A percentile compares a stretch with the other conserved stretches of the same genome.
Conservation (phyloP, 2,329 filamentous ascomycete genomes). For the Calonectria pauciramosa region DNA sequence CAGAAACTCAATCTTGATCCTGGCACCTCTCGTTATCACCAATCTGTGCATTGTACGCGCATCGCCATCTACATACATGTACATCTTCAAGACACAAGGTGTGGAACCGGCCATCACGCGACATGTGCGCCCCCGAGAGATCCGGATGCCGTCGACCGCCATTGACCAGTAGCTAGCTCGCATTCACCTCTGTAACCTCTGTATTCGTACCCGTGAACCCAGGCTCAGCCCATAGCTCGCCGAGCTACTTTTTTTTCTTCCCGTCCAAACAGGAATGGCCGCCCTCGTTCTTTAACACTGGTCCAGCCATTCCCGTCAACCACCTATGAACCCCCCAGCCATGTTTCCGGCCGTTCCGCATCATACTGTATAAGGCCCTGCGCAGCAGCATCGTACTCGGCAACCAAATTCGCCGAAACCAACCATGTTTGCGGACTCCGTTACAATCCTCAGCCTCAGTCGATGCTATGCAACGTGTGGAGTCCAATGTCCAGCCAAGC, state of each 20-base stretch:
- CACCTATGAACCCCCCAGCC: background rate
- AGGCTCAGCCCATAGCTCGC: background rate
- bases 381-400: background rate
- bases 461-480: slow-evolving; percentile 5
- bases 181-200: background rate
- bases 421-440: background rate
- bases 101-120: slow-evolving; percentile 27
- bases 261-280: background rate
- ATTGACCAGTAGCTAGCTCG: slow-evolving; percentile 3
- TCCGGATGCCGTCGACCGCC: slow-evolving; percentile 24
- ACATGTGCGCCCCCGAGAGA: slow-evolving; percentile 33
- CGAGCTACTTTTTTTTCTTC: background rate
- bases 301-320: background rate
- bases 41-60: background rate
- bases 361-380: background rate
- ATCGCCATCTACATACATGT: background rate
- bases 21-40: background rate
- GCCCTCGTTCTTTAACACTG: background rate
- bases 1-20: background rate
- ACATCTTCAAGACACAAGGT: slow-evolving; percentile 2
- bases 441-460: background rate
- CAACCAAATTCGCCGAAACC: background rate
- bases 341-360: slow-evolving; percentile 11
- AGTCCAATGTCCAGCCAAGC: background rate
- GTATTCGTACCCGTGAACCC: background rate